phyloP scores from a whole-genome alignment of 306 rosid genomes.

The Prunus armeniaca region DNA sequence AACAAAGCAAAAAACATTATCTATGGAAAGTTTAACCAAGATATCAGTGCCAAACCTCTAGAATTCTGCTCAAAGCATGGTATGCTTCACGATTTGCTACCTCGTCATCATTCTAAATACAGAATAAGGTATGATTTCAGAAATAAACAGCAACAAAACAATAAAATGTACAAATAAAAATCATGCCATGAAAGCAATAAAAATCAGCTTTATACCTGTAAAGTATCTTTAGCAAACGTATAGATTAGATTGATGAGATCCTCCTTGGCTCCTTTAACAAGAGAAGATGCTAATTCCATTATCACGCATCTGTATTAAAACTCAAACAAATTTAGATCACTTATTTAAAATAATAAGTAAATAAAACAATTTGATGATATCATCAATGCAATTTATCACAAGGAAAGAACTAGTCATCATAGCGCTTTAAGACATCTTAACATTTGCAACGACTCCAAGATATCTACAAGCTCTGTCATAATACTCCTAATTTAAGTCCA shows the following conservation, averaged over 20 bases:
- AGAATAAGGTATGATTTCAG: conserved; percentile 19
- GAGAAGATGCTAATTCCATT: conserved; percentile 73
- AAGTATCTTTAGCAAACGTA: conserved; percentile 44
- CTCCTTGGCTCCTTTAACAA: conserved; percentile 70
- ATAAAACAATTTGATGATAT: not conserved
- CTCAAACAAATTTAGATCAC: conserved; percentile 1
- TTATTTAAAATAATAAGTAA: not conserved
- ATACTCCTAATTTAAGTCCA: not conserved
- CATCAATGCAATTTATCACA: conserved; percentile 19
- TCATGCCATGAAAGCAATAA: not conserved
- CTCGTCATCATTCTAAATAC: conserved; percentile 51
- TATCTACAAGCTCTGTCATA: not conserved
- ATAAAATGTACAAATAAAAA: conserved; percentile 4
- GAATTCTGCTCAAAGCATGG: conserved; percentile 63
- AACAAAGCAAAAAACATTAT: not conserved
- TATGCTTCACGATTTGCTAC: conserved; percentile 57
- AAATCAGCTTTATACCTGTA: conserved; percentile 54
- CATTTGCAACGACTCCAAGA: conserved; percentile 1
- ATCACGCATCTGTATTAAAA: conserved; percentile 50
- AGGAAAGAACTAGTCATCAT: not conserved
- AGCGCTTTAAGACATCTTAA: not conserved
- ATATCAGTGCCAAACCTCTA: conserved; percentile 54
- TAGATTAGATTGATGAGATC: conserved; percentile 68
- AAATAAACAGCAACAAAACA: conserved; percentile 13
- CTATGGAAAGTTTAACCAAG: not conserved